These are phyloP conservation scores for Colletotrichum spinosum DNA, from an alignment of 2,329 filamentous ascomycete genomes.

Conservation along the genomic window DNA sequence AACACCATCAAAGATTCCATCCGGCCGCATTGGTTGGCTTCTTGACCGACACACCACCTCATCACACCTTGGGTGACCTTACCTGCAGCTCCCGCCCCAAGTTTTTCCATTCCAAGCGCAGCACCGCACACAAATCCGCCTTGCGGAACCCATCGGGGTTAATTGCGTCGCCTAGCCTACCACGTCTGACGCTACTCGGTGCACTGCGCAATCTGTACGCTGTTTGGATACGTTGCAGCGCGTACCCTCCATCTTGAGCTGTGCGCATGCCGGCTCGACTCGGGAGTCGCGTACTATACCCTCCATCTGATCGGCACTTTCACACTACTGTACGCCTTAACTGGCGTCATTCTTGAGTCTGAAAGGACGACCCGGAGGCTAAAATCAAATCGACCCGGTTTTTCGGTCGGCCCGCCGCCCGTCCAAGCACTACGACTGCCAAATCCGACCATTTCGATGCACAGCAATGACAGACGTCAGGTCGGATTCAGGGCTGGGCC, in stretches of 20 bases:
- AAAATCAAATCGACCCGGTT: slow-evolving; percentile 28
- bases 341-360: slow-evolving; percentile 17
- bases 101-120: slow-evolving; percentile 20
- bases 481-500: slow-evolving; percentile 38
- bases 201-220: too few relatives aligned
- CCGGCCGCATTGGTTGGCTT: slow-evolving; percentile 32
- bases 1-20: slow-evolving; percentile 26
- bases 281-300: slow-evolving; percentile 17
- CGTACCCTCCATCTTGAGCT: slow-evolving; percentile 8
- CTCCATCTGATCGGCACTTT: slow-evolving; percentile 22
- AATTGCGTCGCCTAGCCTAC: slow-evolving; percentile 26
- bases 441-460: slow-evolving; percentile 31
- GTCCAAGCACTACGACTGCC: slow-evolving; percentile 8
- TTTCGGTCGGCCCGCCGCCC: slow-evolving; percentile 34
- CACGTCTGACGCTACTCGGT: too few relatives aligned
- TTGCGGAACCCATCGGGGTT: slow-evolving; percentile 33
- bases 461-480: slow-evolving; percentile 34
- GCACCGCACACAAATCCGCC: slow-evolving; percentile 15
- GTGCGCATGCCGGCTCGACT: slow-evolving; percentile 30
- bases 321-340: slow-evolving; percentile 20
- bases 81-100: slow-evolving; percentile 27
- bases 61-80: slow-evolving; percentile 20
- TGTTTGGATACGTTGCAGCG: too few relatives aligned
- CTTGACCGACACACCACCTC: slow-evolving; percentile 28
- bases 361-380: slow-evolving; percentile 20